phyloP scores from a whole-genome alignment of 2,329 filamentous ascomycete genomes.

The Cladosporium colombiae region DNA sequence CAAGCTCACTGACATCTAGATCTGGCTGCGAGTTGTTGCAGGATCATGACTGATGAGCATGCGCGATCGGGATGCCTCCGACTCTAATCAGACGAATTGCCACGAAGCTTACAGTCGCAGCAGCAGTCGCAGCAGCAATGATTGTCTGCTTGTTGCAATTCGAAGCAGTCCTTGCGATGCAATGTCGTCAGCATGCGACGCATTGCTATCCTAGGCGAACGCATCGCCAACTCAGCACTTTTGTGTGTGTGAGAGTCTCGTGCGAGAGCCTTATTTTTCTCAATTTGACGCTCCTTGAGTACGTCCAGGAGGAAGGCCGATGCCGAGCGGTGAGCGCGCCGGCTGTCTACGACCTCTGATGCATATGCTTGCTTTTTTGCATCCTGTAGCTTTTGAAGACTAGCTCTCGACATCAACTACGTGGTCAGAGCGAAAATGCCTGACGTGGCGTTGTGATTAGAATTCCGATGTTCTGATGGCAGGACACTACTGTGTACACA shows the following conservation, averaged over 20 bases:
- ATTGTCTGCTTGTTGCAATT: not conserved
- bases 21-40: not conserved
- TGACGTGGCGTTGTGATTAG: not conserved
- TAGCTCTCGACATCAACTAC: not conserved
- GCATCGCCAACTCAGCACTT: not conserved
- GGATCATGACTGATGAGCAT: not conserved
- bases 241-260: too few species aligned
- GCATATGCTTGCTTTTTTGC: not conserved
- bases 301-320: not conserved
- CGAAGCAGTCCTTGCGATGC: too few species aligned
- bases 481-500: not conserved
- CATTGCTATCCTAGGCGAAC: not conserved
- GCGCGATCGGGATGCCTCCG: too few species aligned
- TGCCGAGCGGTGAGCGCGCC: not conserved
- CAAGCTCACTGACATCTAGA: not conserved
- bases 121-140: too few species aligned
- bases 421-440: too few species aligned
- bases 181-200: too few species aligned
- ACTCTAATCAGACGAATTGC: too few species aligned
- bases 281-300: not conserved
- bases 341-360: not conserved
- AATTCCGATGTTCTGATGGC: not conserved
- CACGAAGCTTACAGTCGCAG: too few species aligned
- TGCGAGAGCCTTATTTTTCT: not conserved
- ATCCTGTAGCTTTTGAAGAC: not conserved